Base-by-base conservation (phyloP, 495 filamentous ascomycete genomes). In the Aspergillus sparsus region DNA sequence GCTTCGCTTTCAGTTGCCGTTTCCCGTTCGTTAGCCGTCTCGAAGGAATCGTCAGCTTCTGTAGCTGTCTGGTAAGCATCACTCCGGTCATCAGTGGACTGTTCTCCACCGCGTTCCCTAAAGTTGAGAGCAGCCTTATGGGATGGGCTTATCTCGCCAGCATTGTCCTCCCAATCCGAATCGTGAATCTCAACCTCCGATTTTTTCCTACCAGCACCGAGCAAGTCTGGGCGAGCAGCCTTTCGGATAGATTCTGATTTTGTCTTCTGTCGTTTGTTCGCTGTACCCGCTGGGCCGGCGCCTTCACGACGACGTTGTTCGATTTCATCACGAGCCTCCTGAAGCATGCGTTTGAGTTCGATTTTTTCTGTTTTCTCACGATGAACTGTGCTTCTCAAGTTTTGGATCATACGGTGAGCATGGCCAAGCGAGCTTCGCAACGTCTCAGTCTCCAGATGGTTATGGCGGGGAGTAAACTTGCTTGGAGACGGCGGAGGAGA, bases 301-400 rank as follows among this genome's bases (percentile, higher is more conserved):
- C 74, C 71, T 21, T 92, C 89, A 50, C 72, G 81, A 55, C 92
- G 85, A 34, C 87, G 74, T 61, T 84, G 81, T 74, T 98, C 94
- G 27, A 98, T 74, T 66, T 98, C 95, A 71, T 98, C 94, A 32
- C 94, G 86, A 37, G 92, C 89, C 63, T 98, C 94, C 77, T 97
- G 95, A 34, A 98, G 82, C 85, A 98, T 91, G 55, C 95, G 89
- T 72, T 90, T 93, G 49, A 97, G 81, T 70, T 98, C 94, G 21
- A 96, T 83, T 78, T 97, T 98, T 71, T 98, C 94, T 0, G 93
- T 95, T 82, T 96, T 98, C 74, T 98, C 94, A 31, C 94, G 88
- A 70, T 97, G 92, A 53, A 98, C 89, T 63, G 92, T 96, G 71
- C 86, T 89, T 76, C 96, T 92, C 36, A 98, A 81, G 59, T 91